Evolutionary conservation across 306 rosid species (phyloP).

Genomic region (Corylus avellana): DNA sequence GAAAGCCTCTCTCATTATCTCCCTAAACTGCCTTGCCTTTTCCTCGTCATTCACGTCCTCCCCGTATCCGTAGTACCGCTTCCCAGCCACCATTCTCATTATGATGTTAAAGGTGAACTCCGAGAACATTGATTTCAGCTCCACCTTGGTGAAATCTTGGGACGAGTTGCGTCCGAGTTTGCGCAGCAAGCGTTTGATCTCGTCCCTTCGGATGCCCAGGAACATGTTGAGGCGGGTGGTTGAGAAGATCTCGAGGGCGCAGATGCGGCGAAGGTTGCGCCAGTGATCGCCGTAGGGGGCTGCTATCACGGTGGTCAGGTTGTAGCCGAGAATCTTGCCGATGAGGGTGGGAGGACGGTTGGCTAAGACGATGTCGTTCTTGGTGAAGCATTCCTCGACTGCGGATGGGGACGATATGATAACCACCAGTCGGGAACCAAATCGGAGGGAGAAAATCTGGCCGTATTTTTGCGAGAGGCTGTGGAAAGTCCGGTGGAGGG

Average conservation of each 20-base stretch:
- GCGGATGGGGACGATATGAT: constrained; percentile 51
- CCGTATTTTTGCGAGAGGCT: constrained; percentile 40
- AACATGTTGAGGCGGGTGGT: constrained; percentile 31
- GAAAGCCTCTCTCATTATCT: constrained; percentile 26
- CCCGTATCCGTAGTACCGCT: constrained; percentile 53
- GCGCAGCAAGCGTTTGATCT: constrained; percentile 33
- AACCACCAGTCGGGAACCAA: constrained; percentile 31
- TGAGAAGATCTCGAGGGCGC: constrained; percentile 60
- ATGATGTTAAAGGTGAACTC: constrained; percentile 31
- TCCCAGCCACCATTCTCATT: constrained; percentile 67
- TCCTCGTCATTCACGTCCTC: constrained; percentile 28
- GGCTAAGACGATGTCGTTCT: constrained; percentile 57
- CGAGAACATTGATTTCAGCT: constrained; percentile 26
- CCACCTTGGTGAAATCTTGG: not conserved
- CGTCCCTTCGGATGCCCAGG: constrained; percentile 36
- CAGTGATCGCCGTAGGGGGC: constrained; percentile 64
- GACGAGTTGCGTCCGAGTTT: constrained; percentile 22
- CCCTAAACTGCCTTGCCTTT: constrained; percentile 49
- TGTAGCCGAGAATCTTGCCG: constrained; percentile 43
- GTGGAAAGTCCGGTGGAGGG: constrained; percentile 1
- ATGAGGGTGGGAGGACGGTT: constrained; percentile 33
- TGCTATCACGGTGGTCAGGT: constrained; percentile 29
- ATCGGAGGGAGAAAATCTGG: constrained; percentile 28
- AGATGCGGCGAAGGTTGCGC: constrained; percentile 15
- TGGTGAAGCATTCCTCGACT: constrained; percentile 68